These are phyloP conservation scores for Teratosphaeria nubilosa DNA, from an alignment of 2,329 filamentous ascomycete species.

Conservation along the genomic window DNA sequence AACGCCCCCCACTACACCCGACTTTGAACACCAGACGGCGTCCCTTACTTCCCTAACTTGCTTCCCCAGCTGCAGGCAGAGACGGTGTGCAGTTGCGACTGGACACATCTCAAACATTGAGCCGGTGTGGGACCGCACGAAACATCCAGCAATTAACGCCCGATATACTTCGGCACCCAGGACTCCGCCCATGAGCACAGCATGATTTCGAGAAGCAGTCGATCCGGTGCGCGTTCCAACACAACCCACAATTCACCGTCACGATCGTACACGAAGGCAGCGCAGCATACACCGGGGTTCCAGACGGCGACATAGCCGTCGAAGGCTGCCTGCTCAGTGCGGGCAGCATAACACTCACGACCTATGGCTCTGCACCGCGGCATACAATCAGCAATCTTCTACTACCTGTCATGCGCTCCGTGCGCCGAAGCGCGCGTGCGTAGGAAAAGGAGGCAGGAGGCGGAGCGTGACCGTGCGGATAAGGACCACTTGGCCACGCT, in stretches of 20 bases:
- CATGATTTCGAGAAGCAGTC: background rate
- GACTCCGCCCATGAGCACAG: background rate
- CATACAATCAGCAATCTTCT: constrained; percentile 68
- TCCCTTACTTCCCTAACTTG: background rate
- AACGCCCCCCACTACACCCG: background rate
- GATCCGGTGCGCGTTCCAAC: background rate
- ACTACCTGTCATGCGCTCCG: constrained; percentile 66
- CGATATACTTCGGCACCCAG: background rate
- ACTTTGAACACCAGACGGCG: no score
- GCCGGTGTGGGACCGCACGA: background rate
- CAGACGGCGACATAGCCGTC: background rate
- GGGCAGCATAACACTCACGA: background rate
- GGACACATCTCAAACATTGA: background rate
- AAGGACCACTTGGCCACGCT: constrained; percentile 56
- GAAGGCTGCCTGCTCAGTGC: background rate
- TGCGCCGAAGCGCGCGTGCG: constrained; percentile 63
- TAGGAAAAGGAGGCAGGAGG: constrained; percentile 60
- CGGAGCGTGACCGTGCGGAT: constrained; percentile 56
- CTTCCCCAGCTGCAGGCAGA: background rate
- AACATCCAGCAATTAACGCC: background rate
- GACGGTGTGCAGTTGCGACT: background rate
- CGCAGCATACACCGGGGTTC: background rate
- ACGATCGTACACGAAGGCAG: background rate
- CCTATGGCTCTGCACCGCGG: constrained; percentile 30
- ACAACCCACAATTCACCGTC: background rate